Evolutionary conservation across 352 stramenopile genomes (phyloP).

Genomic region (Globisporangium cystogenes): DNA sequence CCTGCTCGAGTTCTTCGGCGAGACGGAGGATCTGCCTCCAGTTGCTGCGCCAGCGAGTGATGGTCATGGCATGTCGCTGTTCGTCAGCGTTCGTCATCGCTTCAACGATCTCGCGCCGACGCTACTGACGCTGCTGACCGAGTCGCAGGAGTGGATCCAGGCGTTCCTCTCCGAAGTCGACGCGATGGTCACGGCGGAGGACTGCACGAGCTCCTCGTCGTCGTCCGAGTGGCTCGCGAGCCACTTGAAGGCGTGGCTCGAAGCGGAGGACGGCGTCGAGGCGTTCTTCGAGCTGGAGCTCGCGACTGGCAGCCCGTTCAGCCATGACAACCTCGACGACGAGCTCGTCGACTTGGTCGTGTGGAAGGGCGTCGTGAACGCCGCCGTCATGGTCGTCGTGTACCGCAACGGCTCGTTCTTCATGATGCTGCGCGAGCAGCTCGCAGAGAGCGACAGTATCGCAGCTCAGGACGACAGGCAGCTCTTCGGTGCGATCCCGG

Average conservation of each 20-base stretch:
- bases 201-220: background rate
- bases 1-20: slow-evolving; percentile 26
- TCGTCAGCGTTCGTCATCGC: slow-evolving; percentile 12
- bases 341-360: slow-evolving; percentile 34
- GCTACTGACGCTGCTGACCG: slow-evolving; percentile 36
- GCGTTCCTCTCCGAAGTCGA: slow-evolving; percentile 45
- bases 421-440: slow-evolving; percentile 27
- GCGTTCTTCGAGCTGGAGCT: slow-evolving; percentile 65
- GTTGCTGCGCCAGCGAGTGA: slow-evolving; percentile 1
- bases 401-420: slow-evolving; percentile 49
- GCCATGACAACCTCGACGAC: slow-evolving; percentile 6
- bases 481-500: slow-evolving; percentile 40
- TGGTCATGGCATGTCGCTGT: slow-evolving; percentile 5
- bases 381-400: slow-evolving; percentile 42
- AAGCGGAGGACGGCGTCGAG: slow-evolving; percentile 37
- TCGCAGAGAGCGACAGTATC: slow-evolving; percentile 15
- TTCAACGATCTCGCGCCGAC: slow-evolving; percentile 26
- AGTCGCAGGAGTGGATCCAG: slow-evolving; percentile 48
- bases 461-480: slow-evolving; percentile 24
- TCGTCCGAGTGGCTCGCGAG: slow-evolving; percentile 23
- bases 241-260: slow-evolving; percentile 51
- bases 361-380: slow-evolving; percentile 57
- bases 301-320: background rate
- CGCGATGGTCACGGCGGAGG: slow-evolving; percentile 14
- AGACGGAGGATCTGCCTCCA: slow-evolving; percentile 24